phyloP scores from a whole-genome alignment of 2,329 filamentous ascomycete species.

The Fusarium incarnatum region DNA sequence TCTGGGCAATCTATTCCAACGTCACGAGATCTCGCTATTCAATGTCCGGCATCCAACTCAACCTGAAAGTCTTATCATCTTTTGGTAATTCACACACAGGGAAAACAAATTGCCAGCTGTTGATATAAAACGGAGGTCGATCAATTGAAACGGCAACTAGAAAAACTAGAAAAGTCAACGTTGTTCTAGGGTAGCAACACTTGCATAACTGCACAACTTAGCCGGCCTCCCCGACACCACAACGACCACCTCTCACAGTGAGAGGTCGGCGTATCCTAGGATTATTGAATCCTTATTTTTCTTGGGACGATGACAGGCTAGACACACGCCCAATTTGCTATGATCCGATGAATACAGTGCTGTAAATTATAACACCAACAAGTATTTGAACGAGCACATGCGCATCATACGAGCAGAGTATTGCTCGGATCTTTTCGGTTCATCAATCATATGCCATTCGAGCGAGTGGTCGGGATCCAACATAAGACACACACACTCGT shows the following conservation, averaged over 20 bases:
- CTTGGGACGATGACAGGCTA: constrained; percentile 2
- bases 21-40: constrained; percentile 9
- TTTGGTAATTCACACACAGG: not conserved
- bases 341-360: not conserved
- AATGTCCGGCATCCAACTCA: not conserved
- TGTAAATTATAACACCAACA: not conserved
- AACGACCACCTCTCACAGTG: constrained; percentile 17
- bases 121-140: not conserved
- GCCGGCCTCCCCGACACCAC: constrained; percentile 20
- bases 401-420: constrained; percentile 34
- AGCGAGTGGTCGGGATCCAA: constrained; percentile 9
- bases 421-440: constrained; percentile 25
- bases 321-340: constrained; percentile 7
- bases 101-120: not conserved
- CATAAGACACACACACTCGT: not conserved
- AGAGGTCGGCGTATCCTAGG: constrained; percentile 11
- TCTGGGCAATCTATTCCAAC: constrained; percentile 11
- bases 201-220: constrained; percentile 1
- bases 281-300: not conserved
- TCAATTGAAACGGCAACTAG: not conserved
- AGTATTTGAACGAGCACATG: not conserved
- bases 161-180: constrained; percentile 9
- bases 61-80: not conserved
- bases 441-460: not conserved
- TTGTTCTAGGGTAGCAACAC: constrained; percentile 18